These are phyloP conservation scores for Saposhnikovia divaricata DNA, from an alignment of 129 eudicot species.

Conservation along the genomic window DNA sequence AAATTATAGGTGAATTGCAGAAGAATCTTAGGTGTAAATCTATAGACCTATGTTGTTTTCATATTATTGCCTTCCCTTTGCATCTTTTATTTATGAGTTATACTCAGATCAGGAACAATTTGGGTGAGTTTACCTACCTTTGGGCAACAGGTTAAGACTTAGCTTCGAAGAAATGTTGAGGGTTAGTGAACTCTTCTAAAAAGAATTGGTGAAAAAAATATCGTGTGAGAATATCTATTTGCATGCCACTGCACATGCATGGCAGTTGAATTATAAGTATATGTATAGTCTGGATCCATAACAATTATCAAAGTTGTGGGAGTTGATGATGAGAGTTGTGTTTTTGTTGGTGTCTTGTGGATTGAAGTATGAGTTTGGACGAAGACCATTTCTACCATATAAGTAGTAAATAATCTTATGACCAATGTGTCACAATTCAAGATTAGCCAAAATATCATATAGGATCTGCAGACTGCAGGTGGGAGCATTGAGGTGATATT, in stretches of 20 bases:
- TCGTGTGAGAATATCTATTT: background rate
- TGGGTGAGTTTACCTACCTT: background rate
- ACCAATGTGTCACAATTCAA: background rate
- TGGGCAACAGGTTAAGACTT: background rate
- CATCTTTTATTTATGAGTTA: background rate
- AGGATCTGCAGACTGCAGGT: background rate
- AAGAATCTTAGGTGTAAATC: background rate
- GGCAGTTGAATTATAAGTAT: background rate
- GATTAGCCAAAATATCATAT: too few relatives aligned
- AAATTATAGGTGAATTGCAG: slow-evolving; percentile 50
- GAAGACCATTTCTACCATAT: background rate
- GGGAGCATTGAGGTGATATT: background rate
- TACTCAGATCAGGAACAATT: background rate
- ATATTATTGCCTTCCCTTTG: background rate
- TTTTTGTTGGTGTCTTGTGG: background rate
- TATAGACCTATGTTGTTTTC: slow-evolving; percentile 1
- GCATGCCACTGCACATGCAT: background rate
- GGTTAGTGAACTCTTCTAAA: background rate
- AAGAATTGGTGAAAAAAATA: background rate
- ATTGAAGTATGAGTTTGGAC: background rate
- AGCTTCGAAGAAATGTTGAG: background rate
- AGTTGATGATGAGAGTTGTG: background rate
- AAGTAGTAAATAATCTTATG: background rate
- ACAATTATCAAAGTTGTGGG: background rate
- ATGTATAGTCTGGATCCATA: background rate